Evolutionary conservation across 768 basidiomycete species (phyloP), one percentile per base, ranked within the genome.

Genomic region (Hortiboletus flavorubellus): DNA sequence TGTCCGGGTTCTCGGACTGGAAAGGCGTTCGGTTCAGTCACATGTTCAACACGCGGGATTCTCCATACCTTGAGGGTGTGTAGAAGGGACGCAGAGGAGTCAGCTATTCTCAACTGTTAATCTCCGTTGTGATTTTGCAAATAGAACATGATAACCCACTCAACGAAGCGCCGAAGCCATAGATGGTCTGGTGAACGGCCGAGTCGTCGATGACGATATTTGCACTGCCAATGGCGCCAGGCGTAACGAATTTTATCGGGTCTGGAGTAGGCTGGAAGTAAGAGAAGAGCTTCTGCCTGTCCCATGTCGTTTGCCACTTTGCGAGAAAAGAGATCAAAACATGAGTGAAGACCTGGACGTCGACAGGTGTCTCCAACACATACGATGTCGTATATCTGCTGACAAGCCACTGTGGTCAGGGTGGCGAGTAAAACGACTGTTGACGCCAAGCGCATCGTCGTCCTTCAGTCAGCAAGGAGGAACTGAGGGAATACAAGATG

Each of bases 81-180:
- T 21, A 90, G 69, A 26, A 79, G 69, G 23, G 77, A 70, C 0
- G 87, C 87, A 10, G 87, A 83, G 3, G 87, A 88, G 64, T 91
- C 89, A 30, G 88, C 88, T 90, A 35, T 57, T 8, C 29, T 46
- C 26, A 46, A 31, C 35, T 15, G 15, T 59, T 50, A 51, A 45
- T 44, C 31, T 59, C 33, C 35, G 29, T 47, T 43, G 12, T 12
- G 5, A 11, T 45, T 51, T 31, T 10, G 21, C 41, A 29, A 43
- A 48, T 49, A 30, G 16, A 44, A 26, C 16, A 29, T 16, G 29
- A 34, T 45, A 15, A 63, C 73, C 33, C 61, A 89, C 89, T 89
- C 33, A 90, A 72, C 0, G 82, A 63, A 9, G 78, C 85, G 0
- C 88, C 88, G 61, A 87, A 86, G 12, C 89, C 88, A 49, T 75